Percentiles rank a stretch among this genome's conserved stretches.
phyloP scores from a whole-genome alignment of 1,284 basidiomycete species.

The Ganoderma sinense region DNA sequence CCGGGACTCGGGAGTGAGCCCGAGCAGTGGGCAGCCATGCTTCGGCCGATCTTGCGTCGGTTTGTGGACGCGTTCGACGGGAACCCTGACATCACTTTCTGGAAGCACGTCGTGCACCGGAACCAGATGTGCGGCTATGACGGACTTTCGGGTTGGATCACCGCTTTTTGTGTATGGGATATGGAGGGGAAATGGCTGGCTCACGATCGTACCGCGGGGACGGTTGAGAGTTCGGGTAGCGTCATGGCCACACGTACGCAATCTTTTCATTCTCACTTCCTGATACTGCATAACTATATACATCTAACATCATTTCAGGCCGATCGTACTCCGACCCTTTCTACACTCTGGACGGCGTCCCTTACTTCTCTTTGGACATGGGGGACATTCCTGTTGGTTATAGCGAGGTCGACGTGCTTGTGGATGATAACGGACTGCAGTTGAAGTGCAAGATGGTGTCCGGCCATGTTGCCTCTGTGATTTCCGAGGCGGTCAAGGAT shows the following conservation, averaged over 20 bases:
- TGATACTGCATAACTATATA: neutral
- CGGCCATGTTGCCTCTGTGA: slow-evolving; percentile 44
- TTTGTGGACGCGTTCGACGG: slow-evolving; percentile 47
- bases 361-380: slow-evolving; percentile 44
- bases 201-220: too few species aligned
- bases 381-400: slow-evolving; percentile 44
- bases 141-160: slow-evolving; percentile 45
- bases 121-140: slow-evolving; percentile 32
- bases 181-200: slow-evolving; percentile 40
- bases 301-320: neutral
- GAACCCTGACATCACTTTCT: slow-evolving; percentile 44
- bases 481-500: neutral
- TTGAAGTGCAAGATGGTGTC: slow-evolving; percentile 47
- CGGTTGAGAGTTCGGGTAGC: neutral
- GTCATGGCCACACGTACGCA: neutral
- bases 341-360: slow-evolving; percentile 41
- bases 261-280: neutral
- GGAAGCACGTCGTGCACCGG: slow-evolving; percentile 40
- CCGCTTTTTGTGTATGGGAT: slow-evolving; percentile 48
- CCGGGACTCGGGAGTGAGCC: slow-evolving; percentile 44
- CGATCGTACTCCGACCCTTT: neutral
- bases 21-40: slow-evolving; percentile 42
- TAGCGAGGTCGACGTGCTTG: slow-evolving; percentile 44
- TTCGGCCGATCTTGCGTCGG: slow-evolving; percentile 43
- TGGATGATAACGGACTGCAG: slow-evolving; percentile 45